Conservation (phyloP, 2,329 filamentous ascomycete species). For the Pyrenophora teres region DNA sequence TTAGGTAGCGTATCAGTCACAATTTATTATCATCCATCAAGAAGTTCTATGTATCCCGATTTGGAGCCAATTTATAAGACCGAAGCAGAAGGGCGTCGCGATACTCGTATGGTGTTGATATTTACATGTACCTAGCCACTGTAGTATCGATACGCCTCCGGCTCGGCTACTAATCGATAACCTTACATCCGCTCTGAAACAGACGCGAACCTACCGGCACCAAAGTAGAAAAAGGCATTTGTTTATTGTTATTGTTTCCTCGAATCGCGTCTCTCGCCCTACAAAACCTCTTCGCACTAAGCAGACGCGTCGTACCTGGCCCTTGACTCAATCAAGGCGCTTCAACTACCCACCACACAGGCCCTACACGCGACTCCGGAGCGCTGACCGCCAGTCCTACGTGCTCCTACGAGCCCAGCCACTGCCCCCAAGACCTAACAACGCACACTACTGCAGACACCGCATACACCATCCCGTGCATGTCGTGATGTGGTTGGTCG, state of each 20-base stretch:
- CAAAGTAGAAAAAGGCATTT: conserved; percentile 21
- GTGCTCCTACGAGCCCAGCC: conserved; percentile 35
- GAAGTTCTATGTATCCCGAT: not conserved
- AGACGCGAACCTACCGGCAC: conserved; percentile 24
- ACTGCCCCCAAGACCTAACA: conserved; percentile 24
- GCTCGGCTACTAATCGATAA: conserved; percentile 35
- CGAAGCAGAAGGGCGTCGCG: conserved; percentile 13
- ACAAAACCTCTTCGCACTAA: conserved; percentile 16
- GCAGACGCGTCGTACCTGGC: conserved; percentile 16
- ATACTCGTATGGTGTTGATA: conserved; percentile 29
- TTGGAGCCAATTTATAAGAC: not conserved
- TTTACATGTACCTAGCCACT: conserved; percentile 17
- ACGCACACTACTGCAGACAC: conserved; percentile 38
- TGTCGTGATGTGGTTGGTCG: conserved; percentile 29
- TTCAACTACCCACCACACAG: conserved; percentile 5
- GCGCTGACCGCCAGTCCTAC: conserved; percentile 34
- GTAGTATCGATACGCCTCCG: conserved; percentile 13
- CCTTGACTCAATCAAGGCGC: not conserved
- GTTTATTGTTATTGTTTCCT: conserved; percentile 36
- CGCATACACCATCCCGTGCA: conserved; percentile 22
- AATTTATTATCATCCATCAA: too few relatives aligned
- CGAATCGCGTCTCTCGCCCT: conserved; percentile 36
- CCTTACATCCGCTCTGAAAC: conserved; percentile 16
- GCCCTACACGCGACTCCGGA: conserved; percentile 21
- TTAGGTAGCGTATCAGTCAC: too few relatives aligned